Conservation (phyloP, 768 basidiomycete species). For the Cystobasidium ongulense region DNA sequence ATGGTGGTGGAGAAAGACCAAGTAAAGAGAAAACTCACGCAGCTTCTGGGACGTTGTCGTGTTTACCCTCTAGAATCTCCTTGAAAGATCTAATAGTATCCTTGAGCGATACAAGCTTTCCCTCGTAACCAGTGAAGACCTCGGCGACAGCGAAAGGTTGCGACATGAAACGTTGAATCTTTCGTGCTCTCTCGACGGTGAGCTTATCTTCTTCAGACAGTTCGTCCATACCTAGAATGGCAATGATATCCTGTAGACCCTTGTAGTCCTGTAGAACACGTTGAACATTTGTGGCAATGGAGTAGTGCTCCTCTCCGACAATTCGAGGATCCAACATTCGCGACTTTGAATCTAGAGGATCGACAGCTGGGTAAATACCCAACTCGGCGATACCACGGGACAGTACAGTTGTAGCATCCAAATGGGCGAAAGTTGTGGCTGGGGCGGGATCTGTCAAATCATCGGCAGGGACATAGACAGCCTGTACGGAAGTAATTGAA, state of each 20-base stretch:
- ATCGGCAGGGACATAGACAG: conserved; percentile 98
- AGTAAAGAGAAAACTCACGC: conserved; percentile 48
- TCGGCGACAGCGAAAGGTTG: conserved; percentile 99
- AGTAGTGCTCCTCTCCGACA: conserved; percentile 87
- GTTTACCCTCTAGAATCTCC: conserved; percentile 84
- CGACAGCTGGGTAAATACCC: conserved; percentile 83
- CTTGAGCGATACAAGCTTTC: conserved; percentile 89
- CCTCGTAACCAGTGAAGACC: conserved; percentile 97
- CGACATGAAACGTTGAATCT: conserved; percentile 99
- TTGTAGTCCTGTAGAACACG: conserved; percentile 71
- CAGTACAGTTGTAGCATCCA: conserved; percentile 99
- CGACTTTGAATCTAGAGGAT: conserved; percentile 98
- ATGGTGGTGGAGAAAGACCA: background rate
- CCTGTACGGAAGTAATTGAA: conserved; percentile 98
- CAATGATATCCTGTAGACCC: conserved; percentile 79
- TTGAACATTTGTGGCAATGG: conserved; percentile 91
- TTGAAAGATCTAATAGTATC: conserved; percentile 91
- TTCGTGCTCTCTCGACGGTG: conserved; percentile 79
- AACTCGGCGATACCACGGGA: conserved; percentile 98
- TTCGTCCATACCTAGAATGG: conserved; percentile 99
- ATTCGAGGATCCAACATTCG: conserved; percentile 99
- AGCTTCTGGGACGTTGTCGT: conserved; percentile 84
- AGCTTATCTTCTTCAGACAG: conserved; percentile 99
- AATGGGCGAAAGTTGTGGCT: conserved; percentile 98
- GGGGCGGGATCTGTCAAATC: conserved; percentile 99